A percentile compares a stretch with the other conserved stretches of the same genome.
Conservation (phyloP, 257 asterid species). For the Solanum medicagineum region DNA sequence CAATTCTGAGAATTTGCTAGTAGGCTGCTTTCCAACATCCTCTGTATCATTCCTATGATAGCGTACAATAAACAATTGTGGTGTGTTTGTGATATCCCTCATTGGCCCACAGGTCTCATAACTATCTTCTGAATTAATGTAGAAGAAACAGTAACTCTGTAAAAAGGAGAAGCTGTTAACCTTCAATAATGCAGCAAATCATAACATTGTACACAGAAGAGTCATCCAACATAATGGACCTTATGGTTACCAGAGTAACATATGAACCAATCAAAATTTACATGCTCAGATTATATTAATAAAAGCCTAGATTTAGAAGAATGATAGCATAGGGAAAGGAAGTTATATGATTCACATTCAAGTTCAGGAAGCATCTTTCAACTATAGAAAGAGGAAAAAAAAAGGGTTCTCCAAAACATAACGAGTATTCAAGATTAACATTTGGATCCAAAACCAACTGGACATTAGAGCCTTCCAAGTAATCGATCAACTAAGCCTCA, state of each 20-base stretch:
- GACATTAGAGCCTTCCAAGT: not conserved
- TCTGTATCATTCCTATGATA: constrained; percentile 52
- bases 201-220: not conserved
- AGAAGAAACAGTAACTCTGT: constrained; percentile 89
- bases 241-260: not conserved
- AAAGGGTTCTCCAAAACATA: not conserved
- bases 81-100: constrained; percentile 48
- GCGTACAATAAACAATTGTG: constrained; percentile 69
- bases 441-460: not conserved
- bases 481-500: not conserved
- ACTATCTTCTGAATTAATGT: constrained; percentile 81
- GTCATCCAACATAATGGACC: not conserved
- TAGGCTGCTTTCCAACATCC: constrained; percentile 35
- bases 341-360: not conserved
- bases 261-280: not conserved
- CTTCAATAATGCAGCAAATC: not conserved
- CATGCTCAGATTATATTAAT: not conserved
- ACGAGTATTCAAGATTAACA: not conserved
- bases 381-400: not conserved
- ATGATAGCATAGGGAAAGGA: not conserved
- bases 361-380: not conserved
- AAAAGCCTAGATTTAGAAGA: not conserved
- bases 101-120: constrained; percentile 84
- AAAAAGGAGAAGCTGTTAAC: constrained; percentile 9
- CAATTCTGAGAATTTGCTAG: constrained; percentile 42